Percentiles rank a stretch among this genome's conserved stretches.
Evolutionary conservation across 441 rosid species (phyloP).

Genomic region (Euphorbia celastroides): DNA sequence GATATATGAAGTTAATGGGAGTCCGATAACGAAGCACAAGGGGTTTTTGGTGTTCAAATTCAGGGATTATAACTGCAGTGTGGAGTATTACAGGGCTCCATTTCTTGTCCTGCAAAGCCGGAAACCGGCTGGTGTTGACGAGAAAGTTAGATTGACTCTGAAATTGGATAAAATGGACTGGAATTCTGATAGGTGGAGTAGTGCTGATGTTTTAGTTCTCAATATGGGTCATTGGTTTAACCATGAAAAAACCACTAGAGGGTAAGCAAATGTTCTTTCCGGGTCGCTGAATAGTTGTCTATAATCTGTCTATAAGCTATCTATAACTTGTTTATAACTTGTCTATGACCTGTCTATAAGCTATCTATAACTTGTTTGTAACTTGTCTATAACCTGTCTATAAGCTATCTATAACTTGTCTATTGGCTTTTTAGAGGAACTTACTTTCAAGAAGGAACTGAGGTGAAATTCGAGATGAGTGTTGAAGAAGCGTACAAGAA

Average conservation of each 20-base stretch:
- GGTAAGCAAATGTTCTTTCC: too few species aligned
- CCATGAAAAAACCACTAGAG: conserved; percentile 78
- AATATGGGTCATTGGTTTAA: conserved; percentile 99
- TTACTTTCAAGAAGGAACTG: conserved; percentile 70
- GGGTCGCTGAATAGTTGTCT: too few species aligned
- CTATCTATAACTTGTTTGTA: too few species aligned
- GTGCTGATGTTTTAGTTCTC: conserved; percentile 69
- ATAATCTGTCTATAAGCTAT: too few species aligned
- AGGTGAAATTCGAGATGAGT: conserved; percentile 52
- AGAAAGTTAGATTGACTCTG: conserved; percentile 53
- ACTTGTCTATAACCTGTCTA: too few species aligned
- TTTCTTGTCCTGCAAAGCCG: conserved; percentile 79
- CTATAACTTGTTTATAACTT: too few species aligned
- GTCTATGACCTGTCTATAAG: too few species aligned
- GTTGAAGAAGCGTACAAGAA: conserved; percentile 56
- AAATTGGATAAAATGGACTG: conserved; percentile 87
- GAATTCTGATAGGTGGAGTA: conserved; percentile 58
- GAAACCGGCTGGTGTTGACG: conserved; percentile 56
- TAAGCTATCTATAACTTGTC: not conserved
- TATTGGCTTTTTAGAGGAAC: conserved; percentile 50
- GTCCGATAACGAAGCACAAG: conserved; percentile 85
- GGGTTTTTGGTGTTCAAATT: conserved; percentile 85
- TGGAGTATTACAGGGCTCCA: conserved; percentile 90
- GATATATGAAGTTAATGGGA: conserved; percentile 77
- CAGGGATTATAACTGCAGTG: conserved; percentile 73